Conservation (phyloP, 495 filamentous ascomycete species). For the Daldinia grandis region DNA sequence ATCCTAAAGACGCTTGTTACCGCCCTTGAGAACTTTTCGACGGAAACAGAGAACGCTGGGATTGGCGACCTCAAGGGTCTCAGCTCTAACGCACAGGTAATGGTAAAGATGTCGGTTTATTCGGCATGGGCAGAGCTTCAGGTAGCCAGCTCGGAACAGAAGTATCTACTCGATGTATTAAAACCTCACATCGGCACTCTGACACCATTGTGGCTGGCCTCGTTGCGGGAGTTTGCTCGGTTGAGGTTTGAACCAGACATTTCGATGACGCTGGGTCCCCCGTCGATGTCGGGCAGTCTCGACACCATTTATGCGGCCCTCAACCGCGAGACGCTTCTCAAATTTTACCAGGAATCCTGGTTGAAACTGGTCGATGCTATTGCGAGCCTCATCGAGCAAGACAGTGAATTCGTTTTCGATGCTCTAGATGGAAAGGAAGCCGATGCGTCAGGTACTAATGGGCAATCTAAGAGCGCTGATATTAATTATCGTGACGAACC, state of each 20-base stretch:
- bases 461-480: constrained; percentile 63
- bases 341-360: constrained; percentile 98
- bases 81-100: constrained; percentile 95
- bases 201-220: constrained; percentile 92
- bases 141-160: constrained; percentile 92
- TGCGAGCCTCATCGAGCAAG: constrained; percentile 95
- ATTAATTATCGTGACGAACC: constrained; percentile 99
- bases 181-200: constrained; percentile 88
- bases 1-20: constrained; percentile 93
- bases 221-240: constrained; percentile 90
- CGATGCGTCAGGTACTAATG: constrained; percentile 59
- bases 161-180: constrained; percentile 86
- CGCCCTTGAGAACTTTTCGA: constrained; percentile 91
- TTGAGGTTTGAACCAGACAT: constrained; percentile 97
- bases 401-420: constrained; percentile 97
- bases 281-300: constrained; percentile 76
- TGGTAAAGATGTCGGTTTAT: constrained; percentile 97
- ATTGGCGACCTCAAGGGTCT: constrained; percentile 94
- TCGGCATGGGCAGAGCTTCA: constrained; percentile 99
- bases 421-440: constrained; percentile 87
- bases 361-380: constrained; percentile 96
- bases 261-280: constrained; percentile 81
- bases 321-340: constrained; percentile 90
- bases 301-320: constrained; percentile 93
- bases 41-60: constrained; percentile 79